Evolutionary conservation across 352 stramenopile genomes (phyloP), one percentile per base, ranked within the genome.

Genomic region (Plasmopara muralis): DNA sequence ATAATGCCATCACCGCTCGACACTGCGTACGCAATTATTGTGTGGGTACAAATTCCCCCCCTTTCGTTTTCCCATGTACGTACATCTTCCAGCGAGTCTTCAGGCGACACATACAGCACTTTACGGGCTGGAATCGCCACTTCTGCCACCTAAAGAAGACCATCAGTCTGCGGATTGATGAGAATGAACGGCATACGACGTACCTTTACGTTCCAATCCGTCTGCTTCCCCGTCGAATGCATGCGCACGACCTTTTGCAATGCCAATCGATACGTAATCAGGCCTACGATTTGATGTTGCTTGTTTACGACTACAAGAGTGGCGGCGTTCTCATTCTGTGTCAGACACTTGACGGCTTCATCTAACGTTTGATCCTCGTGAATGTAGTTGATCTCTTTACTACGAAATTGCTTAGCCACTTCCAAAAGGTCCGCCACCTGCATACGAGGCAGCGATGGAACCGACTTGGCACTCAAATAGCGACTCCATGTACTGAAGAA

Each of bases 251-350:
- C 77, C 15, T 63, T 56, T 37, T 77, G 55, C 35, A 91, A 63
- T 29, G 85, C 62, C 47, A 84, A 57, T 57, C 83, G 73, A 57
- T 91, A 87, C n/a, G 80, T 91, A 16, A 91, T 62, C 18, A 91
- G 59, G 13, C 80, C 80, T n/a, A 91, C 77, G 25, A 91, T 76
- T 37, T 85, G 75, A 31, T 87, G 65, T 20, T 77, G 51, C 0
- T 62, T 59, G 53, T 88, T 77, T 6, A 91, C 75, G 34, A 91
- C 80, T 44, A 91, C 77, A 31, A 91, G 70, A 51, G 77, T 83
- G 10, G 74, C 72, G 20, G 80, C 89, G 47, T 91, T 91, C 43
- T 85, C 73, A 53, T 91, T 86, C 49, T 77, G 64, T 14, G 72
- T 72, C 7, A 91, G 55, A 20, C 53, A 86, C 38, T 74, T 60